Evolutionary conservation across 192 early-diverging fungal species (phyloP), one percentile per base, ranked within the genome.

Genomic region (Coemansia sp.): DNA sequence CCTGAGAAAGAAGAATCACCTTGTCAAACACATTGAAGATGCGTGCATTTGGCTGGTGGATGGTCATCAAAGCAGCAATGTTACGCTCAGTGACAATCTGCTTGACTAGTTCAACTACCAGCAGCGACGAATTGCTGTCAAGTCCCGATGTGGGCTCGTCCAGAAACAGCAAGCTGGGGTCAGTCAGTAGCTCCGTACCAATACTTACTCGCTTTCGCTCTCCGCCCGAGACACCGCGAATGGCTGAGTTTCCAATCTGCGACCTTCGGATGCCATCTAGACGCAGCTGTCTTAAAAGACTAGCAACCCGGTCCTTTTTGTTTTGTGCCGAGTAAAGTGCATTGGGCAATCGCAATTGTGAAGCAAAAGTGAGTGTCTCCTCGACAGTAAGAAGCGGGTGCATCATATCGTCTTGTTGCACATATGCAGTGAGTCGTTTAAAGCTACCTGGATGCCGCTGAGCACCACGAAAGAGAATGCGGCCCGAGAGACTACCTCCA

Each of bases 21-120:
- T 85, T 80, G 68, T 94, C 89, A 68, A 95, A 94, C 28, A 85
- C 65, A 27, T 80, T 76, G 72, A 87, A 94, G 34, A 92, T 81
- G 20, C 91, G 82, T 4, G 85, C 87, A 18, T 85, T 80, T 6
- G 94, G 94, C 60, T 95, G 93, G 60, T 97, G 94, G 51, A 97
- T 91, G 3, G 88, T 91, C 64, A 91, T 85, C 13, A 97, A 60
- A 8, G 90, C 80, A 2, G 87, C 87, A 33, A 85, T 87, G 13
- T 69, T 58, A 3, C 70, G 60, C 25, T 72, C 65, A 15, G 63
- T 56, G 8, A 85, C 81, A 6, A 89, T 58, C 20, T 71, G 51
- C 40, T 67, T 60, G 26, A 87, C 78, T 7, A 82, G 78, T 40
- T 84, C 74, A 14, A 85, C 79, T 8, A 87, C 59, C 20, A 78